A percentile compares a stretch with the other conserved stretches of the same genome.
These are phyloP conservation scores for Groenewaldozyma auringiensis DNA, from an alignment of 1,139 yeast genomes.

Conservation along the genomic window DNA sequence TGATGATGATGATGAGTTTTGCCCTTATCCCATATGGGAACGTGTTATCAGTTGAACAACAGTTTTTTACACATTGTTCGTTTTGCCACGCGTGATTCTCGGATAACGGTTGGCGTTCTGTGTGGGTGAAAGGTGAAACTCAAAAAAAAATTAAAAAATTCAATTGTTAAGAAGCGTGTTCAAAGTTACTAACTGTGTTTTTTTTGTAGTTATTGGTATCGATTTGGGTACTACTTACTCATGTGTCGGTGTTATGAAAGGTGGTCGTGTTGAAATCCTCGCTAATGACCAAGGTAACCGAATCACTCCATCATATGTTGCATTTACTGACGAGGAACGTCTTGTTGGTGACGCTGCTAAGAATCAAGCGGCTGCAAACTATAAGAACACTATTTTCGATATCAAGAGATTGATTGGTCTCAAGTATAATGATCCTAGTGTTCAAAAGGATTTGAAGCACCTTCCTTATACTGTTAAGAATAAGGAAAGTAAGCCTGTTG, in stretches of 20 bases:
- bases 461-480: constrained; percentile 66
- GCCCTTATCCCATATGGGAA: too few species aligned
- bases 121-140: constrained; percentile 1
- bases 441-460: constrained; percentile 76
- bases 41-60: too few species aligned
- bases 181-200: background rate
- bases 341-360: constrained; percentile 93
- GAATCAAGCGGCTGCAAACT: constrained; percentile 83
- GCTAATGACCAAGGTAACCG: constrained; percentile 96
- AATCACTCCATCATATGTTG: constrained; percentile 87
- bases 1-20: too few species aligned
- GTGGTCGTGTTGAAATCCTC: constrained; percentile 83
- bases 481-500: constrained; percentile 73
- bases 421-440: constrained; percentile 63
- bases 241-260: constrained; percentile 90
- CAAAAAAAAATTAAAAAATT: background rate
- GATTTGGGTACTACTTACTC: constrained; percentile 90
- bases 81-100: background rate
- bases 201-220: constrained; percentile 55
- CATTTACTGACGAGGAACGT: constrained; percentile 78
- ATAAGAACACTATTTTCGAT: constrained; percentile 72
- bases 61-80: constrained; percentile 5
- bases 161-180: too few species aligned
- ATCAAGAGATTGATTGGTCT: constrained; percentile 83
- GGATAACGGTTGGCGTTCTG: too few species aligned